These are phyloP conservation scores for Haplosporangium sp. DNA, from an alignment of 371 early-diverging fungal species.

Conservation along the genomic window DNA sequence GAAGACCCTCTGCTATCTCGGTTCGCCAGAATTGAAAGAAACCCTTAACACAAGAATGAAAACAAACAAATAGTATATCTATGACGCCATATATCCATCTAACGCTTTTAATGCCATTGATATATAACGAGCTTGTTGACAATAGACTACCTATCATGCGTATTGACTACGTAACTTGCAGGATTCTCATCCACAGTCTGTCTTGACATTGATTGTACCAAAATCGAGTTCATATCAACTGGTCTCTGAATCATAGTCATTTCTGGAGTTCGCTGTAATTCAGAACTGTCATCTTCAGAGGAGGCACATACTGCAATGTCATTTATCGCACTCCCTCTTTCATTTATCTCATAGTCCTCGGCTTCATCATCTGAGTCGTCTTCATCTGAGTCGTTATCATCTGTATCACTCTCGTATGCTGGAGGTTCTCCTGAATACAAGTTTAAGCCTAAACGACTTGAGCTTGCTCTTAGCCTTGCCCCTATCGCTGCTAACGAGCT, in stretches of 20 bases:
- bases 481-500: neutral
- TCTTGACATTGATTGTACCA: neutral
- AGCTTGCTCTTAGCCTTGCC: neutral
- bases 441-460: constrained; percentile 17
- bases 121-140: too few species aligned
- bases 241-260: constrained; percentile 26
- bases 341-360: neutral
- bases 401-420: constrained; percentile 32
- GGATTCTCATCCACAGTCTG: neutral
- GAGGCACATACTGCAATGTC: neutral
- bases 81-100: too few species aligned
- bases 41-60: too few species aligned
- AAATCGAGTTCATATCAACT: constrained; percentile 15
- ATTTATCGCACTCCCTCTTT: neutral
- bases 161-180: too few species aligned
- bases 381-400: constrained; percentile 7
- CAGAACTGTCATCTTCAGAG: neutral
- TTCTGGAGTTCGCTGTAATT: neutral
- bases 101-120: too few species aligned
- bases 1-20: too few species aligned
- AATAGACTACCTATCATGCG: too few species aligned
- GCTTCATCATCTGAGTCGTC: neutral
- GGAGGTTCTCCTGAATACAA: constrained; percentile 25
- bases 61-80: too few species aligned
- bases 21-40: too few species aligned